Percentiles rank a stretch among this genome's conserved stretches.
Evolutionary conservation across 2,329 filamentous ascomycete species (phyloP).

Genomic region (Ascochyta viciae-villosae): DNA sequence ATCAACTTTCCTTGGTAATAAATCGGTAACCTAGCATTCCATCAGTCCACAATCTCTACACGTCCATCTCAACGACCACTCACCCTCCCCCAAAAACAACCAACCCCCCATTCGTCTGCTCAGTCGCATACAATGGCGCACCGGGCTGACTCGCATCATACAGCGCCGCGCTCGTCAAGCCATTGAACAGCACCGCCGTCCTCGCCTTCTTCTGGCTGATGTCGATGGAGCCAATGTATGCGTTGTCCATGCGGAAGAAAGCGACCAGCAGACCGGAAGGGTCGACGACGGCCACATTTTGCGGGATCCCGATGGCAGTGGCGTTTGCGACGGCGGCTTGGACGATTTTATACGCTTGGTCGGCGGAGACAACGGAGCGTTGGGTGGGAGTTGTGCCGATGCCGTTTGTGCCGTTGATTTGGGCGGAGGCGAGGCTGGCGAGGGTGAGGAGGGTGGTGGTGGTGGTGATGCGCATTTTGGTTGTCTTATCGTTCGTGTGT

Average conservation of each 20-base stretch:
- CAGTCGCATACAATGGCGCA: slow-evolving; percentile 28
- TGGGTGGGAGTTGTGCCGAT: slow-evolving; percentile 30
- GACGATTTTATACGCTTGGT: slow-evolving; percentile 36
- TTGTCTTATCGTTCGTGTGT: too few species aligned
- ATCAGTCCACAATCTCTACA: background rate
- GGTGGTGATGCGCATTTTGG: slow-evolving; percentile 8
- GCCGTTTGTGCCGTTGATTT: slow-evolving; percentile 32
- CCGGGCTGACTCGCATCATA: slow-evolving; percentile 28
- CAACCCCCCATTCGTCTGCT: slow-evolving; percentile 38
- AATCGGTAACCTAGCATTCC: slow-evolving; percentile 28
- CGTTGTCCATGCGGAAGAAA: slow-evolving; percentile 41
- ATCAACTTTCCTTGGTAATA: slow-evolving; percentile 34
- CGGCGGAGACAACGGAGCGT: slow-evolving; percentile 28
- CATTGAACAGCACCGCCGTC: slow-evolving; percentile 39
- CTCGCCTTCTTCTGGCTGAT: slow-evolving; percentile 39
- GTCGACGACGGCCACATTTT: slow-evolving; percentile 42
- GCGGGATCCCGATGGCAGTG: slow-evolving; percentile 29
- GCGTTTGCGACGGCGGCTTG: slow-evolving; percentile 30
- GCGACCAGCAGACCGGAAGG: slow-evolving; percentile 37
- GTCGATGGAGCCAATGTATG: slow-evolving; percentile 37
- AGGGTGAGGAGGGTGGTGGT: slow-evolving; percentile 15
- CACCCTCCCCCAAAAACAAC: slow-evolving; percentile 39
- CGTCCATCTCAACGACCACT: background rate
- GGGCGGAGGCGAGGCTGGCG: slow-evolving; percentile 17
- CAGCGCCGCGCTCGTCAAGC: slow-evolving; percentile 22